A percentile compares a stretch with the other conserved stretches of the same genome.
These are phyloP conservation scores for Arachis monticola DNA, from an alignment of 331 rosid species.

Conservation along the genomic window DNA sequence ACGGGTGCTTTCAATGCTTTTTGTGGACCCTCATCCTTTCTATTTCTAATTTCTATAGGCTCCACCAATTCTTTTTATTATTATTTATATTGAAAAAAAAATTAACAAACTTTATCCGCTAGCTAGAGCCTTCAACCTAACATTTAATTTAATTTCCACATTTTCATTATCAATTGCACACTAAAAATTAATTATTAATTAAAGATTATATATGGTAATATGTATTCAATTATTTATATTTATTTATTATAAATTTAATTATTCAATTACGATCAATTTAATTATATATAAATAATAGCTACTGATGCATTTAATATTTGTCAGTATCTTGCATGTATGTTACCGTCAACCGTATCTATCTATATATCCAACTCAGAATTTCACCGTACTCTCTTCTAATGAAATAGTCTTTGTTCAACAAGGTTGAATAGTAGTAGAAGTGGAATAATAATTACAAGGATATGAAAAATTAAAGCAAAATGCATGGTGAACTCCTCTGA, in stretches of 20 bases:
- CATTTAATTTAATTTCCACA: constrained; percentile 18
- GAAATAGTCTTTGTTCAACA: constrained; percentile 40
- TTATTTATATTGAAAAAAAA: constrained; percentile 23
- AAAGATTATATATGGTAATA: no score
- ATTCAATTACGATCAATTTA: no score
- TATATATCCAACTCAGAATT: not conserved
- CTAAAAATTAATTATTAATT: constrained; percentile 6
- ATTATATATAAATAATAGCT: no score
- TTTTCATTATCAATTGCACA: constrained; percentile 19
- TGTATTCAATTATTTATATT: no score
- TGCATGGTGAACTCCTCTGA: no score
- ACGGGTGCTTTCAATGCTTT: constrained; percentile 35
- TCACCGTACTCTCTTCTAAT: not conserved
- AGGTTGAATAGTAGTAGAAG: not conserved
- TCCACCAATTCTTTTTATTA: constrained; percentile 11
- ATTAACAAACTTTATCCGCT: constrained; percentile 50
- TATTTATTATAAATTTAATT: no score
- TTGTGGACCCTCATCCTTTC: constrained; percentile 36
- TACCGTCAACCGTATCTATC: constrained; percentile 25
- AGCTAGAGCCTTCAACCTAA: constrained; percentile 52
- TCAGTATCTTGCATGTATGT: not conserved
- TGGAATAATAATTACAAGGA: not conserved
- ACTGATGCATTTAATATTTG: no score
- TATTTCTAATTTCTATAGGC: constrained; percentile 4
- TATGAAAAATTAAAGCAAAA: no score